A percentile compares a stretch with the other conserved stretches of the same genome.
These are phyloP conservation scores for Glycyrrhiza uralensis DNA, from an alignment of 306 rosid genomes.

Conservation along the genomic window DNA sequence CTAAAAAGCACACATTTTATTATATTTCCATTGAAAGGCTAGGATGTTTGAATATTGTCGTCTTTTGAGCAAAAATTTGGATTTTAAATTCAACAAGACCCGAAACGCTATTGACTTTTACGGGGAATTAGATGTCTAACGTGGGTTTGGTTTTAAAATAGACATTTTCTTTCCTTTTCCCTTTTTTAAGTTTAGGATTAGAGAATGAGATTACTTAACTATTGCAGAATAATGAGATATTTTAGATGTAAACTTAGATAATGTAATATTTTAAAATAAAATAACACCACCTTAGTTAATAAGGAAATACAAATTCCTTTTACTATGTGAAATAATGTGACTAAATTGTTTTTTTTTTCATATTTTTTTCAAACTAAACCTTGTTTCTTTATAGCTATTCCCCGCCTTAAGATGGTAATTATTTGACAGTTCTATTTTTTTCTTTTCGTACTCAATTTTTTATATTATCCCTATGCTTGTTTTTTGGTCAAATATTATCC, in stretches of 20 bases:
- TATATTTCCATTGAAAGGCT: neutral
- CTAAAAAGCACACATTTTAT: neutral
- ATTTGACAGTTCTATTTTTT: too few species aligned
- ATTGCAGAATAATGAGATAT: neutral
- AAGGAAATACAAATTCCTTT: too few species aligned
- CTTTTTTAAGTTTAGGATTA: neutral
- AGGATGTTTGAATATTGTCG: constrained; percentile 9
- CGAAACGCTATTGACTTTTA: constrained; percentile 10
- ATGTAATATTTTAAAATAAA: too few species aligned
- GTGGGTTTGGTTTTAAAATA: constrained; percentile 16
- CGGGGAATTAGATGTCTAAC: constrained; percentile 32
- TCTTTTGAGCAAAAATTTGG: constrained; percentile 13
- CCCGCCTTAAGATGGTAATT: too few species aligned
- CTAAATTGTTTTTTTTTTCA: too few species aligned
- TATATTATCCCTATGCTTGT: too few species aligned
- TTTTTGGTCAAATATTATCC: too few species aligned
- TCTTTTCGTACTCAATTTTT: too few species aligned
- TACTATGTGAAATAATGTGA: too few species aligned
- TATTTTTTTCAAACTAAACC: too few species aligned
- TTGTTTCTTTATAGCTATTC: too few species aligned
- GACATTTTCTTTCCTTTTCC: neutral
- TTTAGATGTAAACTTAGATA: neutral
- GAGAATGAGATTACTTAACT: neutral
- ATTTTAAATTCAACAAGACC: constrained; percentile 18
- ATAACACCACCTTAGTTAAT: too few species aligned